Evolutionary conservation across 163 green algal species (phyloP), one percentile per base, ranked within the genome.

Genomic region (Scenedesmus sp.): DNA sequence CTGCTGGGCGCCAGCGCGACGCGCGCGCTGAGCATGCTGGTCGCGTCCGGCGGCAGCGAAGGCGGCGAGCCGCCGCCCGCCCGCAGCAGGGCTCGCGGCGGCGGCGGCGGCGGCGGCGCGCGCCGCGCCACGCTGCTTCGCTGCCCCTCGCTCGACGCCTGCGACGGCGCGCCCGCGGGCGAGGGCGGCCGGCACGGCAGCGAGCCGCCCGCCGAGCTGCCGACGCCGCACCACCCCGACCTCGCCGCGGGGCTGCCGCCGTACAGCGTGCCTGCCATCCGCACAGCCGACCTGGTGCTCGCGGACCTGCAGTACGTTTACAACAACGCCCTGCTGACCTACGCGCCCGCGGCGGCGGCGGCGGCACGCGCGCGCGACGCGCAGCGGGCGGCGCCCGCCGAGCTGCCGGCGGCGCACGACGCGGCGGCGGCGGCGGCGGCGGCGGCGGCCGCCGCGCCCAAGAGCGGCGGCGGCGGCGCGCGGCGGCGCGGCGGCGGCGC

Each of bases 241-340:
- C 28, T 67, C 0, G 72, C 36, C 18, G 17, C 77, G 24, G 66
- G 48, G 6, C 9, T 66, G 2, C 50, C 18, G 33, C 70, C 51
- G 63, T 48, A 62, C 42, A 76, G 63, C 48, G 53, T 77, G 26
- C 63, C 64, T 29, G 70, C 75, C 11, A 80, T 83, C 9, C 74
- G 82, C 29, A 76, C 70, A 2, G 77, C 50, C 26, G 79, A 90
- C 60, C 89, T 93, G 71, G 79, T 90, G 7, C 81, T 92, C 50
- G 83, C 70, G 1, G 91, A 96, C 79, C 76, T 96, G 63, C 81
- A 90, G 62, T 90, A 91, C 78, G 28, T 96, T 4, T 96, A 93
- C 83, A 86, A 92, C 65, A 82, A 63, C 47, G 51, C 90, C 22
- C 75, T 95, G 69, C 70, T 75, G 50, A 20, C 63, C 42, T 79